Evolutionary conservation across 2,329 filamentous ascomycete species (phyloP).

Genomic region (Onygenales sp.): DNA sequence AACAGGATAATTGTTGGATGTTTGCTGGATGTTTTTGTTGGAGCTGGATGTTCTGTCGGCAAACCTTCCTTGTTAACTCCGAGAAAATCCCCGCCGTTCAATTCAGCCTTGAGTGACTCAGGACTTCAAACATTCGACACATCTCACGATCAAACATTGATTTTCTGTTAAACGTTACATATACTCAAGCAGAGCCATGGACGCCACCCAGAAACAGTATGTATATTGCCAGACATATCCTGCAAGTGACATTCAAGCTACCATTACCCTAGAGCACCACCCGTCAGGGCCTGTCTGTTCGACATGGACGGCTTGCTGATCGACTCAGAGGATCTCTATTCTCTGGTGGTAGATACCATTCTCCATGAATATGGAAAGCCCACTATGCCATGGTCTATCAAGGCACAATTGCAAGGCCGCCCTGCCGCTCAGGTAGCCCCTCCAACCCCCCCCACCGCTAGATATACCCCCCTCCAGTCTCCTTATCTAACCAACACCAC

Average conservation of each 20-base stretch:
- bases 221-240: background rate
- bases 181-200: background rate
- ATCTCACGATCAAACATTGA: background rate
- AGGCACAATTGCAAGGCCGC: constrained; percentile 71
- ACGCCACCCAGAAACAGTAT: constrained; percentile 2
- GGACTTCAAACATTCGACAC: background rate
- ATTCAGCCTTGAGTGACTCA: background rate
- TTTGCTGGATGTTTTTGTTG: background rate
- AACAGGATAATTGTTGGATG: background rate
- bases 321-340: constrained; percentile 87
- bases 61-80: background rate
- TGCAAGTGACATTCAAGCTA: background rate
- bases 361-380: constrained; percentile 66
- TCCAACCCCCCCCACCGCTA: background rate
- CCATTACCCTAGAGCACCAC: constrained; percentile 49
- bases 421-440: constrained; percentile 44
- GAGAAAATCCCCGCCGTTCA: background rate
- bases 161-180: background rate
- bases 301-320: constrained; percentile 98
- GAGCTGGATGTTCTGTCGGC: background rate
- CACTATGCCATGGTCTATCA: constrained; percentile 81
- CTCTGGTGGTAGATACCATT: constrained; percentile 69
- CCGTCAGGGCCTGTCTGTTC: constrained; percentile 84
- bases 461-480: background rate
- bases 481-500: constrained; percentile 4